Conservation (phyloP, 2,329 filamentous ascomycete species). For the Trichophyton rubrum region DNA sequence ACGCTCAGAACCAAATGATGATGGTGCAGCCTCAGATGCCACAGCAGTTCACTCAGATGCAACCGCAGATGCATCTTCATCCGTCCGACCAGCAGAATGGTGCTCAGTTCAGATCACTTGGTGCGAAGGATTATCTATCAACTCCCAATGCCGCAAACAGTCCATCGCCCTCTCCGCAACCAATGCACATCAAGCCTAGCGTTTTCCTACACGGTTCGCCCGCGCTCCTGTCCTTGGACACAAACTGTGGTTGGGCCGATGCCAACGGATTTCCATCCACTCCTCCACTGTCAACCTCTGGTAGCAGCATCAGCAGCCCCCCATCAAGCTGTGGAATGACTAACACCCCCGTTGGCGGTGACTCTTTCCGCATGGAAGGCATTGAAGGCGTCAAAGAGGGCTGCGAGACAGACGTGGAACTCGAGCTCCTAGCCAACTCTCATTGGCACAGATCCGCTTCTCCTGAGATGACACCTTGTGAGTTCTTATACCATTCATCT, state of each 20-base stretch:
- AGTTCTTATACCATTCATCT: slow-evolving; percentile 30
- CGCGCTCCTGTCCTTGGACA: slow-evolving; percentile 54
- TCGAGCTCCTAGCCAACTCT: slow-evolving; percentile 58
- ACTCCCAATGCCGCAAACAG: not conserved
- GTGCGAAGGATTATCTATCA: not conserved
- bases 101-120: slow-evolving; percentile 17
- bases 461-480: slow-evolving; percentile 84
- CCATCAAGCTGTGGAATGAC: slow-evolving; percentile 61
- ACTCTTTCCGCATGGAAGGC: slow-evolving; percentile 60
- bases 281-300: slow-evolving; percentile 71
- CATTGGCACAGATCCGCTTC: slow-evolving; percentile 70
- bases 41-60: slow-evolving; percentile 15
- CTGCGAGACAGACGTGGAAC: slow-evolving; percentile 56
- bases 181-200: slow-evolving; percentile 61
- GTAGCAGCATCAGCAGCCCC: slow-evolving; percentile 77
- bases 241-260: slow-evolving; percentile 53
- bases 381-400: slow-evolving; percentile 57
- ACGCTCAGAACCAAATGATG: slow-evolving; percentile 3
- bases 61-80: slow-evolving; percentile 9
- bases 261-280: slow-evolving; percentile 68
- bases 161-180: slow-evolving; percentile 62
- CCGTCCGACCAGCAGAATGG: slow-evolving; percentile 2
- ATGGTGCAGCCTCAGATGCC: slow-evolving; percentile 15
- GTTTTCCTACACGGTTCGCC: slow-evolving; percentile 51
- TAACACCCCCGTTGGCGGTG: slow-evolving; percentile 69